Base-by-base conservation (phyloP, 2,329 filamentous ascomycete genomes). In the Exophiala sp. region DNA sequence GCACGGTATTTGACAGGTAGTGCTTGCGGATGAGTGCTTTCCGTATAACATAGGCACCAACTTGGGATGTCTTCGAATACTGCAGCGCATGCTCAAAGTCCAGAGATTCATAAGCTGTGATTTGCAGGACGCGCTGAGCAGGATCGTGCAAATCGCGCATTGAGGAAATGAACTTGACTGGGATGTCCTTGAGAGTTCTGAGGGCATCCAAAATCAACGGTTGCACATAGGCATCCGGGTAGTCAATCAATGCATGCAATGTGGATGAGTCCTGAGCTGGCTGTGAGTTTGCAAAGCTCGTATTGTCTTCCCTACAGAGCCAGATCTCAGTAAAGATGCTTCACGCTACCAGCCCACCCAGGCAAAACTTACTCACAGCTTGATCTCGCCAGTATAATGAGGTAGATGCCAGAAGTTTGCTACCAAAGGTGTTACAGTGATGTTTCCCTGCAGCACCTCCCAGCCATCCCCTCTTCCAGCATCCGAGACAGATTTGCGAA, bases 21-120 rank as follows among this genome's bases (percentile, higher is more conserved):
- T 99, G 94, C 72, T 99, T 99, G 55, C 94, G 84, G 64, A 97
- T 97, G 16, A 99, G 78, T 0, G 94, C 94, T 76, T 97, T 97
- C 65, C 94, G 88, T 68, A 97, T 95, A 67, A 96, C 82, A 71
- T 96, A 97, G 66, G 89, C 89, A 72, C 96, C 97, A 63, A 89
- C 79, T 1, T 96, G 76, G 9, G 80, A 83, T 0, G 82, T 83
- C 0, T 71, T 68, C 0, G 87, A 72, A 62, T 89, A 77, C 1
- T 76, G 69, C 53, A 87, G 77, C 14, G 88, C 80, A 64, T 87
- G 83, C 50, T 88, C 85, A 69, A 96, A 97, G 67, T 95, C 88
- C 55, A 97, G 82, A 39, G 82, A 78, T 71, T 99, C 94, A 72
- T 99, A 99, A 33, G 88, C 82, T 2, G 84, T 82, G 67, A 95